phyloP scores from a whole-genome alignment of 1,139 yeast species.

The Lodderomyces pseudojiufengensis region DNA sequence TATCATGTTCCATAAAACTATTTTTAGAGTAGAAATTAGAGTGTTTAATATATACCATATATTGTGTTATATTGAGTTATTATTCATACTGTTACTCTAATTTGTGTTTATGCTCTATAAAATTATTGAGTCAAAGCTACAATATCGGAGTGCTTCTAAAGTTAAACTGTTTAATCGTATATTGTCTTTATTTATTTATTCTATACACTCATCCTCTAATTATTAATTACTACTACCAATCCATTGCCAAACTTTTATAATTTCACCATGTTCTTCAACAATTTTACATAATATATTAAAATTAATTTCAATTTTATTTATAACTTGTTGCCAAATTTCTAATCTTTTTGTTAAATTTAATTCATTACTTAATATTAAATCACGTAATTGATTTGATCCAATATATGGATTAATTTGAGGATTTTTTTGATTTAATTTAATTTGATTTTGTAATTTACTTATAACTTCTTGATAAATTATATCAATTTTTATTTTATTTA shows the following conservation, averaged over 20 bases:
- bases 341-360: constrained; percentile 41
- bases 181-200: too few species aligned
- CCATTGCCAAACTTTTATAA: constrained; percentile 92
- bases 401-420: constrained; percentile 42
- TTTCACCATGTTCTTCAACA: constrained; percentile 79
- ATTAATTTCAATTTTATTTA: constrained; percentile 59
- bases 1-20: constrained; percentile 14
- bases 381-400: constrained; percentile 76
- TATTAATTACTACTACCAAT: constrained; percentile 41
- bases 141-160: too few species aligned
- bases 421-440: constrained; percentile 22
- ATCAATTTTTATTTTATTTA: constrained; percentile 30
- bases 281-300: constrained; percentile 58
- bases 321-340: constrained; percentile 63
- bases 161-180: too few species aligned
- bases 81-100: too few species aligned
- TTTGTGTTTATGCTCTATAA: too few species aligned
- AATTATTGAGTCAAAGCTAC: too few species aligned
- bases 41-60: too few species aligned
- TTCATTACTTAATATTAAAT: constrained; percentile 53
- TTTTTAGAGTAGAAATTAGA: too few species aligned
- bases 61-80: too few species aligned
- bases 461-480: constrained; percentile 43
- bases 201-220: neutral
- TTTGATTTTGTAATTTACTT: constrained; percentile 42